A percentile compares a stretch with the other conserved stretches of the same genome.
Conservation (phyloP, 1,284 basidiomycete genomes). For the Sutorius eximius region DNA sequence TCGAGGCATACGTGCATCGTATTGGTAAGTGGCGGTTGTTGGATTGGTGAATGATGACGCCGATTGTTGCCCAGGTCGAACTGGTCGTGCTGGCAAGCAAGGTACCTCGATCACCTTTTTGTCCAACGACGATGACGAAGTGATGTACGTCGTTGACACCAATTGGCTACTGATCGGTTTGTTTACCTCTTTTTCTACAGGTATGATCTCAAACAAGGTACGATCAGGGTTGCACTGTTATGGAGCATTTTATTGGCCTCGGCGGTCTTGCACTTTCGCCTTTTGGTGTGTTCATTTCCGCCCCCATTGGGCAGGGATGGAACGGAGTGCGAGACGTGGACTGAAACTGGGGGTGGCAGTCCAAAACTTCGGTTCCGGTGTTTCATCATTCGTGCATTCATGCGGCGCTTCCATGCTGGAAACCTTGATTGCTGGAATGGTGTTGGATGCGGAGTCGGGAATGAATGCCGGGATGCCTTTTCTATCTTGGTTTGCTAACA, state of each 20-base stretch:
- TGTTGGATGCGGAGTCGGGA: neutral
- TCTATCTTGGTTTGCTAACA: too few species aligned
- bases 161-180: neutral
- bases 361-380: slow-evolving; percentile 2
- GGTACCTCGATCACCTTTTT: slow-evolving; percentile 95
- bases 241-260: neutral
- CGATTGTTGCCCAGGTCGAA: slow-evolving; percentile 64
- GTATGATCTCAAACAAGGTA: slow-evolving; percentile 89
- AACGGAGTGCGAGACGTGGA: neutral
- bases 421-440: neutral
- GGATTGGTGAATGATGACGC: slow-evolving; percentile 6
- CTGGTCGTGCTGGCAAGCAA: slow-evolving; percentile 94
- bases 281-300: slow-evolving; percentile 10
- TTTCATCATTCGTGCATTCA: neutral
- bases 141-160: slow-evolving; percentile 71
- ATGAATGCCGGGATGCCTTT: neutral
- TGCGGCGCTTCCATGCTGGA: neutral
- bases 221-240: slow-evolving; percentile 27
- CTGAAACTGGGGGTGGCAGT: neutral
- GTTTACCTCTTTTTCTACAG: slow-evolving; percentile 38
- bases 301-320: neutral
- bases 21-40: slow-evolving; percentile 62
- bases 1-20: slow-evolving; percentile 96
- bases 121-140: slow-evolving; percentile 93
- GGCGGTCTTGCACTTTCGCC: neutral